Base-by-base conservation (phyloP, 2,329 filamentous ascomycete genomes). In the Alternaria sp. region DNA sequence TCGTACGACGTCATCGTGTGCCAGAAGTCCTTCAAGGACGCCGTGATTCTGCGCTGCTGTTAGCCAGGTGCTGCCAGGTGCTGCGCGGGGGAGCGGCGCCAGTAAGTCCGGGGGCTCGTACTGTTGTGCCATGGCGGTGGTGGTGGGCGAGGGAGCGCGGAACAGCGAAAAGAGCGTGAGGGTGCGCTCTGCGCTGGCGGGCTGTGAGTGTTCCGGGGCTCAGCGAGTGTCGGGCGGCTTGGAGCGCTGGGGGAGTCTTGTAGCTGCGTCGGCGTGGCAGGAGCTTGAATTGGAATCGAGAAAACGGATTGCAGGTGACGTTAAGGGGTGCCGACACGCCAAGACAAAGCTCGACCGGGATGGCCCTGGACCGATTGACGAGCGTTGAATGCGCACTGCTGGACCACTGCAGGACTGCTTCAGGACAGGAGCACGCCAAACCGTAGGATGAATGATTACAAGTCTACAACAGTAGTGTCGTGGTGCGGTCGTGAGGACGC, bases 1-100 rank as follows among this genome's bases (percentile, higher is more conserved):
- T 89, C 87, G 75, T 90, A 87, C 68, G 88, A 90, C 79, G 88
- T 91, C 87, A 92, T 81, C 63, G 80, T 96, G 72, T 98, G 96
- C 96, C 96, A 99, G 84, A 99, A 95, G 66, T 92, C 92, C 82
- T 92, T 92, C 82, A 96, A 92, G 82, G 91, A 89, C 59, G 71
- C 65, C 33, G 76, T 71, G 53, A 80, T 73, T 61, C 77, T 80
- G 74, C 58, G 15, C 49, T 28, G 57, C 33, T 54, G 72, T 79
- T 69, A 80, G 76, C 56, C 61, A 61, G 49, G 65, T 30, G 43
- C 54, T 23, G 45, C 54, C 47, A 50, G 10, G 47, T 15, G 49
- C 21, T 11, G 44, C 51, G 57, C 55, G 33, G 55, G 45, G 33
- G 51, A 33, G 28, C 57, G 37, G 49, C 51, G 46, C 44, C 15